Base-by-base conservation (phyloP, 139 green algal genomes). In the Closterium sp. region DNA sequence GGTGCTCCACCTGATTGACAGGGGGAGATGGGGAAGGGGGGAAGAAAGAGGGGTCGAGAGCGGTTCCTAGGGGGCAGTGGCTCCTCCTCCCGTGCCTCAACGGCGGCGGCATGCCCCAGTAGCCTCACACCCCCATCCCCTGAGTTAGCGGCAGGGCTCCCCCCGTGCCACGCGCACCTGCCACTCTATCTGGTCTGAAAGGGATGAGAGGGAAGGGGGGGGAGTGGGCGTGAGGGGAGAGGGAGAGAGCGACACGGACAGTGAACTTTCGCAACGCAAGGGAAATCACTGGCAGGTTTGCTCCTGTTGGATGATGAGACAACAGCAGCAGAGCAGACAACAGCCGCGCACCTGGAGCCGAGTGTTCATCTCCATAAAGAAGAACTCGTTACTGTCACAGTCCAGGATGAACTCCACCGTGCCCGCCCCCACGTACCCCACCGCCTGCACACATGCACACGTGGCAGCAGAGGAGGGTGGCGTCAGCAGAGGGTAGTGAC, bases 341-440 rank as follows among this genome's bases (percentile, higher is more conserved):
- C n/a, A n/a, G n/a, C 1, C 30, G 12, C 66, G 10, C 28, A 94
- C 91, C 91, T 94, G 91, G 88, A 99, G 95, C 5, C 97, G 94
- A 0, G 97, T 99, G 95, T 99, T 99, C 97, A 99, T 99, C 94
- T 99, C 97, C 96, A 98, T 98, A 94, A 99, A 99, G 95, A 94
- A 99, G 93, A 98, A 98, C 30, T 86, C 81, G n/a, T 93, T 91
- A 5, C 86, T 93, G 88, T 92, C 89, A n/a, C 91, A 92, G 92
- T 99, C 97, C 86, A 99, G 87, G 25, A 99, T 97, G 95, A 99
- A 99, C 95, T 99, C 97, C 84, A 99, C 97, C 1, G 97, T 99
- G 84, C 97, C 97, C 23, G 96, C 93, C 31, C 88, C 86, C 21
- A 93, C 85, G 91, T 99, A 99, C 3, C 96, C 96, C 31, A 98